phyloP scores from a whole-genome alignment of 2,329 filamentous ascomycete species.

The Xylariales sp. region DNA sequence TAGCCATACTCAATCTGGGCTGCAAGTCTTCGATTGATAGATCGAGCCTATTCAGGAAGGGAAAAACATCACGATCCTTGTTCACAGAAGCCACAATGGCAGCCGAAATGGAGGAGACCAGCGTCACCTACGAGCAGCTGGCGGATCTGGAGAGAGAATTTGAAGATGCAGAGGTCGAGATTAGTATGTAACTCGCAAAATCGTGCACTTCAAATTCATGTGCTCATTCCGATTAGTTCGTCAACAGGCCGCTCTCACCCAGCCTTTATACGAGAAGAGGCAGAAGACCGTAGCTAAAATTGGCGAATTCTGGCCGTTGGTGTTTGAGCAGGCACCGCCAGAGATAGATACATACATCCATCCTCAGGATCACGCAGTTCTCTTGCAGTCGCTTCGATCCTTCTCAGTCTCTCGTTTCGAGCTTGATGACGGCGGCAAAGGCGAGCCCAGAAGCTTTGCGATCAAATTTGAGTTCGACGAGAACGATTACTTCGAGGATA shows the following conservation, averaged over 20 bases:
- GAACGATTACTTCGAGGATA: conserved; percentile 80
- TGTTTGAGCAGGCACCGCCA: conserved; percentile 78
- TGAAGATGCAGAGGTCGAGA: conserved; percentile 74
- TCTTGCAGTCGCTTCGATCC: conserved; percentile 62
- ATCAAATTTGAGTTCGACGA: conserved; percentile 74
- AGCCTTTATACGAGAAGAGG: conserved; percentile 73
- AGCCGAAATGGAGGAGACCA: conserved; percentile 5
- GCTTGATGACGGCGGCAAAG: conserved; percentile 55
- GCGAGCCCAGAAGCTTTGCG: conserved; percentile 75
- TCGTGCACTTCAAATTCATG: no score
- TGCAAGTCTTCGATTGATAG: no score
- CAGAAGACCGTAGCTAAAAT: conserved; percentile 66
- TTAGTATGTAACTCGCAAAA: conserved; percentile 55
- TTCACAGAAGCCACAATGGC: no score
- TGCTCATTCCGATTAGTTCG: no score
- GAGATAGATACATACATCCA: conserved; percentile 88
- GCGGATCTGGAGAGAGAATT: conserved; percentile 78
- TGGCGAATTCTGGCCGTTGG: conserved; percentile 89
- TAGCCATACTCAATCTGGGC: no score
- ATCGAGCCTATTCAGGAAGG: no score
- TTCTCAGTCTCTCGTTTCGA: conserved; percentile 78
- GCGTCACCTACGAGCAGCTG: conserved; percentile 69
- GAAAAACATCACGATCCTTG: no score
- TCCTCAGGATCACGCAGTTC: conserved; percentile 69
- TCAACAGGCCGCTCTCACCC: conserved; percentile 63